phyloP scores from a whole-genome alignment of 306 rosid genomes.

The Prosopis cineraria region DNA sequence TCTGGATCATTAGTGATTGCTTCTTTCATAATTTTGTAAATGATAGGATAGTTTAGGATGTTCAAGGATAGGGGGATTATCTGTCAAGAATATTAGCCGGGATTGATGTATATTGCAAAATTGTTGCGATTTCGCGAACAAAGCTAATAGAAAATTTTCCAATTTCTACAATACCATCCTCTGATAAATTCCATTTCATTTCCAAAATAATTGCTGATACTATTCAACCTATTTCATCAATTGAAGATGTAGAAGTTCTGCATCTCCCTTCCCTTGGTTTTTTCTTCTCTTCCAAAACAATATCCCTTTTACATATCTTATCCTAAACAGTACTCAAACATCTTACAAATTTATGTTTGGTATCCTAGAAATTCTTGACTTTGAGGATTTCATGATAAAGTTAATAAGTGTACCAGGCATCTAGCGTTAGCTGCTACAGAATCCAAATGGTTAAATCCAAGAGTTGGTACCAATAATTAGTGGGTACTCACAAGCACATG shows the following conservation, averaged over 20 bases:
- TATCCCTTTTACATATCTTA: background rate
- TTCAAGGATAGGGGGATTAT: slow-evolving; percentile 45
- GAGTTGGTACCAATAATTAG: slow-evolving; percentile 14
- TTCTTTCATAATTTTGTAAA: slow-evolving; percentile 55
- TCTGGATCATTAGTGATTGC: slow-evolving; percentile 24
- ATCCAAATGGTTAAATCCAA: background rate
- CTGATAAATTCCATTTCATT: background rate
- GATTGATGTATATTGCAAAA: slow-evolving; percentile 57
- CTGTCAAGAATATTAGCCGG: slow-evolving; percentile 38
- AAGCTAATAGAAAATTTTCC: slow-evolving; percentile 39
- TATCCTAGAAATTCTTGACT: background rate
- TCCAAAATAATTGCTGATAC: background rate
- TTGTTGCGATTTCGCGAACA: slow-evolving; percentile 40
- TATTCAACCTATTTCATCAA: background rate
- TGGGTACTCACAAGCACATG: slow-evolving; percentile 3
- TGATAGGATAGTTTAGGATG: slow-evolving; percentile 48
- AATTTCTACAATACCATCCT: background rate
- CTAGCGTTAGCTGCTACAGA: background rate
- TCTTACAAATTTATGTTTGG: background rate
- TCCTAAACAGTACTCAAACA: background rate
- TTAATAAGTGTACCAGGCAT: background rate
- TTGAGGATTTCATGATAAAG: background rate
- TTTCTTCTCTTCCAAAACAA: background rate
- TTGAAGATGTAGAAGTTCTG: background rate
- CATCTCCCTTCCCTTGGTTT: background rate